phyloP scores from a whole-genome alignment of 2,329 filamentous ascomycete genomes.

The Tolypocladium album region DNA sequence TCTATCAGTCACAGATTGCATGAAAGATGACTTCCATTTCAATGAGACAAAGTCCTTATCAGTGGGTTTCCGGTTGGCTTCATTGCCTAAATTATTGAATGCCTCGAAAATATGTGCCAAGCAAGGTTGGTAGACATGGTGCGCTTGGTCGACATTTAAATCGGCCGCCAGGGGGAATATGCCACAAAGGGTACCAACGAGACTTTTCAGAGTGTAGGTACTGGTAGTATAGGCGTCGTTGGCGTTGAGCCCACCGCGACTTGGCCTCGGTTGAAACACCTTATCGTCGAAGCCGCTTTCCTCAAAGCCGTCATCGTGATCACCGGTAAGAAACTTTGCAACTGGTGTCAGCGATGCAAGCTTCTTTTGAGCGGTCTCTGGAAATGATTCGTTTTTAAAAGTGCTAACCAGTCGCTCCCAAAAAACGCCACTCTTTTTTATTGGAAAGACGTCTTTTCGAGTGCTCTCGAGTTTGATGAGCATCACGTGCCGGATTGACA shows the following conservation, averaged over 20 bases:
- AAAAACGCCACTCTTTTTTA: conserved; percentile 27
- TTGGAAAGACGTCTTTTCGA: conserved; percentile 30
- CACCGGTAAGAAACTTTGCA: conserved; percentile 21
- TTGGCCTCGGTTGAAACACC: background rate
- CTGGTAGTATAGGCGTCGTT: conserved; percentile 27
- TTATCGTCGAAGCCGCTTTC: conserved; percentile 1
- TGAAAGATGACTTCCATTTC: conserved; percentile 19
- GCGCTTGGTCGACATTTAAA: conserved; percentile 27
- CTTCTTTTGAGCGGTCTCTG: conserved; percentile 16
- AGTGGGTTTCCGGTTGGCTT: conserved; percentile 4
- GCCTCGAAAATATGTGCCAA: conserved; percentile 24
- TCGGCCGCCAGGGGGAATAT: conserved; percentile 27
- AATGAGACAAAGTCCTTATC: conserved; percentile 10
- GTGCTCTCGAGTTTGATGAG: conserved; percentile 31
- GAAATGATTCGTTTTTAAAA: conserved; percentile 13
- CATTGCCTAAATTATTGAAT: conserved; percentile 10
- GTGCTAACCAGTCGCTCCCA: conserved; percentile 16
- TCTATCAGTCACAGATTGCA: conserved; percentile 18
- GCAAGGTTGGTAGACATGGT: conserved; percentile 34
- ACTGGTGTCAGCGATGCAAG: conserved; percentile 16
- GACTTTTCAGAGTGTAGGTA: conserved; percentile 32
- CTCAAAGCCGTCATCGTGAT: conserved; percentile 22
- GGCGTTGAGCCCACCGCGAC: conserved; percentile 24
- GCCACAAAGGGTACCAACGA: conserved; percentile 29
- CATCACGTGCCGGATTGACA: conserved; percentile 29